Percentiles rank a stretch among this genome's conserved stretches.
Conservation (phyloP, 2,329 filamentous ascomycete genomes). For the Tricladium varicosporioides region DNA sequence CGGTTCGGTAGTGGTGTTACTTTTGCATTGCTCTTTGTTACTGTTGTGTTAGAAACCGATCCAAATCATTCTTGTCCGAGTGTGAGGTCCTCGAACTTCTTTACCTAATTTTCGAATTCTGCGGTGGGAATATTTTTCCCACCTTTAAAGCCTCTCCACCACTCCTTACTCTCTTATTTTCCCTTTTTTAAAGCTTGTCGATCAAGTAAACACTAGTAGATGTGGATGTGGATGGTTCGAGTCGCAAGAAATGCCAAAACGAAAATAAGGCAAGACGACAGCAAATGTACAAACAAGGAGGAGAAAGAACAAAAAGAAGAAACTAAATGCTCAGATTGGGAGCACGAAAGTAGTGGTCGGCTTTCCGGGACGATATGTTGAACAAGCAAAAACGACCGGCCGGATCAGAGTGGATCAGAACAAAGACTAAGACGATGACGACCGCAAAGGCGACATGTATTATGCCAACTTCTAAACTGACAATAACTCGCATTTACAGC, state of each 20-base stretch:
- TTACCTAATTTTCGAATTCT: background rate
- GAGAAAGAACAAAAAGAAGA: background rate
- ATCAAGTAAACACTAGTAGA: background rate
- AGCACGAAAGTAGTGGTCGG: background rate
- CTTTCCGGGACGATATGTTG: no score
- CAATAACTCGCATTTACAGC: background rate
- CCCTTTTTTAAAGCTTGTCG: no score
- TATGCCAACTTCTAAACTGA: background rate
- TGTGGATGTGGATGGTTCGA: background rate
- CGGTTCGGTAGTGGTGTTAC: background rate
- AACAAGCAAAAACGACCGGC: no score
- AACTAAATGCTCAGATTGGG: background rate
- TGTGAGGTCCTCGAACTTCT: background rate
- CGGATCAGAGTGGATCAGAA: background rate
- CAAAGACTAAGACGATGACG: background rate
- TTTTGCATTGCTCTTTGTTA: background rate
- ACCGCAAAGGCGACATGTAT: background rate
- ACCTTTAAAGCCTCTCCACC: no score
- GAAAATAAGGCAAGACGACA: background rate
- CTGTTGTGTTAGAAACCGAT: background rate
- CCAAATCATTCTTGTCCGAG: background rate
- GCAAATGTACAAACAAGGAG: background rate
- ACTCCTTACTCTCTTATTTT: no score
- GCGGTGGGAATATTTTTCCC: background rate
- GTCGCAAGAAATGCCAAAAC: background rate